Evolutionary conservation across 1,284 basidiomycete genomes (phyloP).

Genomic region (Cutaneotrichosporon sp.): DNA sequence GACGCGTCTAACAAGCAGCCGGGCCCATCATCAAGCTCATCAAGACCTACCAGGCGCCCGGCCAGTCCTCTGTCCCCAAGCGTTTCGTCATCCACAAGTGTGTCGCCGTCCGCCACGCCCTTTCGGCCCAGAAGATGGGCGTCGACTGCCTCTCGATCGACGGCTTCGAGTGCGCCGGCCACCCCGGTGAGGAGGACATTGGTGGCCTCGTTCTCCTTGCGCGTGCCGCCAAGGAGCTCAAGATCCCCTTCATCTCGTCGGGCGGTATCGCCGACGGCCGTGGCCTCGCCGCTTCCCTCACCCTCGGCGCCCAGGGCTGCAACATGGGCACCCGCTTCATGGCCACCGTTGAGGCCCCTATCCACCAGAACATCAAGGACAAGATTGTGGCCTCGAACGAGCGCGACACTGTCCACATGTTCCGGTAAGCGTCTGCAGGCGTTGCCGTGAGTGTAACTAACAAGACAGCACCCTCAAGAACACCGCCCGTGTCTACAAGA

Average conservation of each 20-base stretch:
- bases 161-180: constrained; percentile 89
- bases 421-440: constrained; percentile 59
- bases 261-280: constrained; percentile 81
- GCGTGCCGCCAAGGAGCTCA: constrained; percentile 80
- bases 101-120: constrained; percentile 79
- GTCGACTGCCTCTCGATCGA: constrained; percentile 86
- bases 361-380: constrained; percentile 88
- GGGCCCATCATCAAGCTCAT: constrained; percentile 77
- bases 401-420: constrained; percentile 79
- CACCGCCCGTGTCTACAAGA: constrained; percentile 83
- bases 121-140: constrained; percentile 74
- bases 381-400: constrained; percentile 82
- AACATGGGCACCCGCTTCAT: constrained; percentile 67
- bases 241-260: constrained; percentile 84
- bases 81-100: constrained; percentile 89
- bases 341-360: constrained; percentile 63
- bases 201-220: constrained; percentile 87
- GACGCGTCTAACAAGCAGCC: constrained; percentile 56
- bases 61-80: constrained; percentile 26
- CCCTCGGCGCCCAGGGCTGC: constrained; percentile 80
- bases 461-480: constrained; percentile 65
- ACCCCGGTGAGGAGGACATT: constrained; percentile 94
- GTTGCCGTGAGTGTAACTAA: not conserved
- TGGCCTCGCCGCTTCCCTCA: constrained; percentile 77
- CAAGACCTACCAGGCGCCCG: constrained; percentile 58